Conservation (phyloP, 768 basidiomycete genomes). For the Lyophyllum atratum region DNA sequence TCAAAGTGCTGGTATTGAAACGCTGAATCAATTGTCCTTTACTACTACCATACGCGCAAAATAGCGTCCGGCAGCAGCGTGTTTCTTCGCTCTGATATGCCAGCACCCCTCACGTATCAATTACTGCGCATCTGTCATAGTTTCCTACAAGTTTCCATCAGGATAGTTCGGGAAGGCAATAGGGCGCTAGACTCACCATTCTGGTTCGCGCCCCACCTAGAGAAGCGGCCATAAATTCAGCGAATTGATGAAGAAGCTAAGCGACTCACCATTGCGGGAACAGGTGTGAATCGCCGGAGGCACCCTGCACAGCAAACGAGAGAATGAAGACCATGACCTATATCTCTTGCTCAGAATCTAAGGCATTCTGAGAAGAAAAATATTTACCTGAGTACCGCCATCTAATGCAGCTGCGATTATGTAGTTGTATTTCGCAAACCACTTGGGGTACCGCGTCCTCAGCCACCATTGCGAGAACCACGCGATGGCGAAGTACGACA, state of each 20-base stretch:
- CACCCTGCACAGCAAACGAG: constrained; percentile 54
- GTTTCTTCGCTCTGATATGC: not conserved
- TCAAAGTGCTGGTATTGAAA: not conserved
- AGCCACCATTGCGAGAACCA: constrained; percentile 50
- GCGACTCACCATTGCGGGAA: constrained; percentile 49
- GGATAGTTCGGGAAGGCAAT: not conserved
- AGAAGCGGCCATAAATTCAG: not conserved
- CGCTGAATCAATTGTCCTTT: not conserved
- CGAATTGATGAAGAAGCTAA: not conserved
- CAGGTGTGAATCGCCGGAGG: constrained; percentile 44
- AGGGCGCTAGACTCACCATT: constrained; percentile 33
- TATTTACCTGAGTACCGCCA: constrained; percentile 34
- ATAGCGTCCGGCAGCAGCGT: not conserved
- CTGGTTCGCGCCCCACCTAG: constrained; percentile 58
- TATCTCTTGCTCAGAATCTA: constrained; percentile 22
- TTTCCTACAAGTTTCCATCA: constrained; percentile 25
- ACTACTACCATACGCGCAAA: not conserved
- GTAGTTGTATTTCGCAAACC: constrained; percentile 49
- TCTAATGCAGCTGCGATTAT: constrained; percentile 40
- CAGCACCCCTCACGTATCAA: constrained; percentile 15
- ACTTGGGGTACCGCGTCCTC: constrained; percentile 43
- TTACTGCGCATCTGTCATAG: constrained; percentile 37
- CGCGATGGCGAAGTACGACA: constrained; percentile 42
- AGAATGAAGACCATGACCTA: constrained; percentile 59
- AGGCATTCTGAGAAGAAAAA: not conserved